Evolutionary conservation across 345 rosid genomes (phyloP), one percentile per base, ranked within the genome.

Genomic region (Atalantia buxifolia): DNA sequence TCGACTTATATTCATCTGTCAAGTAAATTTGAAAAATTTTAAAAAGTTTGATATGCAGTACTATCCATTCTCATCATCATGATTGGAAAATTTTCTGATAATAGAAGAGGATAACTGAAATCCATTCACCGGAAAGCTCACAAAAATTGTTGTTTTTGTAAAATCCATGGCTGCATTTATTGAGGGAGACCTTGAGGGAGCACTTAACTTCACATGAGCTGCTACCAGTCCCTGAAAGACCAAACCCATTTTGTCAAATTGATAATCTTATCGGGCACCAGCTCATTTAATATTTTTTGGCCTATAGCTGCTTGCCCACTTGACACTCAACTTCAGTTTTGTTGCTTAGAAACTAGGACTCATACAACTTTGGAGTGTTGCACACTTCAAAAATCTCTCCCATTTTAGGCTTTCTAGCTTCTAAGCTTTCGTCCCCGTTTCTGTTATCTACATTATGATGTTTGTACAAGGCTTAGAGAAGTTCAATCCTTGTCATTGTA

Each of bases 231-330:
- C 38, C 57, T 19, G 57, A 36, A 35, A 36, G 48, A 36, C 13
- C 25, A 55, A 55, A 66, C n/a, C 27, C 65, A 53, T 36, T 56
- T 79, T 72, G 81, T 63, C 76, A 55, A 72, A 55, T 66, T 56
- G 81, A 56, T 30, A 53, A 40, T 66, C 42, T 22, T 38, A 38
- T 42, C 33, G 30, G 24, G 67, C 60, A 63, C 45, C 75, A 62
- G 71, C 78, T 75, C 59, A 62, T 53, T 33, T 22, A 10, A n/a
- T 25, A 45, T 45, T 45, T 62, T 69, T 48, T 21, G 35, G 35
- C 53, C 71, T 13, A 0, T 31, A 50, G 71, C 78, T 50, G 71
- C 62, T 33, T n/a, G 9, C 24, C 35, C 27, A 31, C 55, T 48
- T 27, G 75, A 61, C 76, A 14, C 69, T 75, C 59, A 25, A 55